Evolutionary conservation across 2,329 filamentous ascomycete genomes (phyloP).

Genomic region (Sclerotinia sclerotiorum): DNA sequence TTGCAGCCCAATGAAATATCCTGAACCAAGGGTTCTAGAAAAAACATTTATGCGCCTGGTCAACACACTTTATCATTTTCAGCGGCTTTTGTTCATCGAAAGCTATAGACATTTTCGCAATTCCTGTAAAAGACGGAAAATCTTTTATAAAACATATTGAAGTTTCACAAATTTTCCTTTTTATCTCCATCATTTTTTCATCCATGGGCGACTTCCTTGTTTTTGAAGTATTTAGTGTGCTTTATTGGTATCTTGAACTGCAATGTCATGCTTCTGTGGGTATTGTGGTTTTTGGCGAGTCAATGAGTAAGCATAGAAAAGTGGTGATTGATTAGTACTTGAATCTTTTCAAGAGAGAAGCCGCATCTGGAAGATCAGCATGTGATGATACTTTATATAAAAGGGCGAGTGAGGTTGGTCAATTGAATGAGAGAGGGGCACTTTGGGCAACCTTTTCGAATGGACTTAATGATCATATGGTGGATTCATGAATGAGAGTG

Average conservation of each 20-base stretch:
- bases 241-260: not conserved
- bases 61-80: not conserved
- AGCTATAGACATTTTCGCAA: not conserved
- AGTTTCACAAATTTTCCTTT: not conserved
- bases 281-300: not conserved
- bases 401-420: not conserved
- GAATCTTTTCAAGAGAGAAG: not conserved
- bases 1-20: not conserved
- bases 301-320: not conserved
- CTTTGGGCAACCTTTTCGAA: not conserved
- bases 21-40: not conserved
- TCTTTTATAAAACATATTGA: not conserved
- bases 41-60: not conserved
- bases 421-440: not conserved
- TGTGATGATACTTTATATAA: too few relatives aligned
- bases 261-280: conserved; percentile 2
- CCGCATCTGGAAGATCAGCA: not conserved
- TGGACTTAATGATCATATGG: not conserved
- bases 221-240: not conserved
- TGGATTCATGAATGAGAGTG: too few relatives aligned
- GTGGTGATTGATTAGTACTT: not conserved
- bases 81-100: not conserved
- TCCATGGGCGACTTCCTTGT: not conserved
- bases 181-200: not conserved
- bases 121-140: not conserved